phyloP scores from a whole-genome alignment of 2,329 filamentous ascomycete species.

The Stromatinia cepivora region DNA sequence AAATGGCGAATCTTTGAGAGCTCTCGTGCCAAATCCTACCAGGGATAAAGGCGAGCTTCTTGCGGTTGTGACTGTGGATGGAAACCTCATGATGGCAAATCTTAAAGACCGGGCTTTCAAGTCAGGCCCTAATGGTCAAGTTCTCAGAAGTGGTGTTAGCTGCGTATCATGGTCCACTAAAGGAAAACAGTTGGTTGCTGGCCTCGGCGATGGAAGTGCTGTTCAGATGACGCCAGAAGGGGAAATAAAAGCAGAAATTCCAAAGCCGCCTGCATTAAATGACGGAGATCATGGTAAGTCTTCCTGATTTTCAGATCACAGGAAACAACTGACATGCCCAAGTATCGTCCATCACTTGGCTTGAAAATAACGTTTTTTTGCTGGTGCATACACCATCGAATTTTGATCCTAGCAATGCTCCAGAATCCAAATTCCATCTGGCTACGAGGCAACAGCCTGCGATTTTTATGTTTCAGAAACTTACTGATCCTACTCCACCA shows the following conservation, averaged over 20 bases:
- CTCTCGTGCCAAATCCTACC: conserved; percentile 78
- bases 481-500: conserved; percentile 72
- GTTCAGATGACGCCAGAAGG: conserved; percentile 84
- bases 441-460: conserved; percentile 64
- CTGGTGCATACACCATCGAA: conserved; percentile 71
- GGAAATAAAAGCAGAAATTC: conserved; percentile 73
- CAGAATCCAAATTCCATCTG: conserved; percentile 74
- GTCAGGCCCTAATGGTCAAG: conserved; percentile 58
- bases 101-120: conserved; percentile 65
- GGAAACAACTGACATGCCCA: conserved; percentile 33
- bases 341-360: conserved; percentile 83
- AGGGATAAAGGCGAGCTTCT: conserved; percentile 71
- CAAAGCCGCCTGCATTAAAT: conserved; percentile 68
- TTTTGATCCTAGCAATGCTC: conserved; percentile 52
- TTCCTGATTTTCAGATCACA: conserved; percentile 6
- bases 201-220: conserved; percentile 75
- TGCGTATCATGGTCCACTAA: conserved; percentile 89
- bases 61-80: conserved; percentile 76
- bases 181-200: conserved; percentile 90
- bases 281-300: conserved; percentile 65
- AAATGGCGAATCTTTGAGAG: conserved; percentile 70
- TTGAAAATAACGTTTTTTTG: conserved; percentile 84
- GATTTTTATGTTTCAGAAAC: conserved; percentile 70
- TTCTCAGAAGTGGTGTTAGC: conserved; percentile 73
- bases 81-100: conserved; percentile 82